A percentile compares a stretch with the other conserved stretches of the same genome.
Evolutionary conservation across 208 protist species (phyloP).

Genomic region (Eutreptiella sp.): DNA sequence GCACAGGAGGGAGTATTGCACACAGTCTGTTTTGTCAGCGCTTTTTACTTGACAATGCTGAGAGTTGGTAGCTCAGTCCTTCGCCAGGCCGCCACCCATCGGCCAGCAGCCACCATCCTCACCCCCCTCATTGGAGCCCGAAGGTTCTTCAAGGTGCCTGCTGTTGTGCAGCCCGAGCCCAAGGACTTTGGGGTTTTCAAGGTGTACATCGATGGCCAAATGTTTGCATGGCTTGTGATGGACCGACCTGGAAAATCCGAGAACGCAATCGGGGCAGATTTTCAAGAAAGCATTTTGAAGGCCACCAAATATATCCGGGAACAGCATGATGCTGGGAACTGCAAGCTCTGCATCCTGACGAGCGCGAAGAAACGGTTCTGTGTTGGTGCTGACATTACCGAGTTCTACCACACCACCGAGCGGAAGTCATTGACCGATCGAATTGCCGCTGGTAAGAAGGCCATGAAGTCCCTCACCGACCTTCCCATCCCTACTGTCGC

Average conservation of each 20-base stretch:
- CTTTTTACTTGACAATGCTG: no score
- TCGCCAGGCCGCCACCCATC: no score
- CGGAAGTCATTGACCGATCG: constrained; percentile 38
- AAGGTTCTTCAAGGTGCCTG: no score
- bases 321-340: no score
- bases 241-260: constrained; percentile 58
- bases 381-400: constrained; percentile 64
- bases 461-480: constrained; percentile 50
- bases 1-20: no score
- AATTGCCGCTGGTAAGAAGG: constrained; percentile 59
- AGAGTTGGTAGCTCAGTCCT: no score
- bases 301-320: constrained; percentile 56
- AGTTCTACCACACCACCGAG: constrained; percentile 65
- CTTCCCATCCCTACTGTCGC: constrained; percentile 78
- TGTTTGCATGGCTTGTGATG: constrained; percentile 71
- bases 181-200: no score
- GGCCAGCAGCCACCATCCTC: no score
- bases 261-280: constrained; percentile 61
- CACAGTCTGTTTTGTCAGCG: no score
- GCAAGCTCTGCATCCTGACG: constrained; percentile 54
- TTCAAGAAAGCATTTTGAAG: constrained; percentile 44
- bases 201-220: constrained; percentile 58
- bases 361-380: constrained; percentile 67
- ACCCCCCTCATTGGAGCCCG: no score
- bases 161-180: no score